Conservation (phyloP, 495 filamentous ascomycete species). For the Trichoderma reesei region DNA sequence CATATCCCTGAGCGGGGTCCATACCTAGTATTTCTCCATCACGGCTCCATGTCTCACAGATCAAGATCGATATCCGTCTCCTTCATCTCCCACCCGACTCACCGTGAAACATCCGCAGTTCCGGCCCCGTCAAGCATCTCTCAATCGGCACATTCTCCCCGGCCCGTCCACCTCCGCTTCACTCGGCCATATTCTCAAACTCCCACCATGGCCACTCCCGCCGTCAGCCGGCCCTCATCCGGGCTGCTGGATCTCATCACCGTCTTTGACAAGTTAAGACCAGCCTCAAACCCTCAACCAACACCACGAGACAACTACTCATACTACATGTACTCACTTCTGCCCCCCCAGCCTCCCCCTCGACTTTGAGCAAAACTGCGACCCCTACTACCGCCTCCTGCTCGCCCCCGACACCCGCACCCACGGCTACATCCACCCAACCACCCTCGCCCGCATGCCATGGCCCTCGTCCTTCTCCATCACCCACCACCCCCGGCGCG, state of each 20-base stretch:
- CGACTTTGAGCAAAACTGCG: constrained; percentile 12
- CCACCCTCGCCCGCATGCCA: constrained; percentile 35
- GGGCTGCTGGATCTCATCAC: constrained; percentile 1
- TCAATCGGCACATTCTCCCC: neutral
- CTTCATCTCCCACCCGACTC: too few species aligned
- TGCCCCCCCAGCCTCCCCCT: constrained; percentile 8
- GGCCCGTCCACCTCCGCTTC: too few species aligned
- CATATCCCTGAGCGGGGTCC: too few species aligned
- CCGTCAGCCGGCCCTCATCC: neutral
- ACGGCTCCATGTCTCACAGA: neutral
- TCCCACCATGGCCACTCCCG: neutral
- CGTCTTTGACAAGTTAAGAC: neutral
- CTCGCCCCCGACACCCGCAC: constrained; percentile 25
- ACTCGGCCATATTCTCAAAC: neutral
- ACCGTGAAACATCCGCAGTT: too few species aligned
- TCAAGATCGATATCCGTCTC: too few species aligned
- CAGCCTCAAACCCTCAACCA: too few species aligned
- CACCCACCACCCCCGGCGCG: constrained; percentile 21
- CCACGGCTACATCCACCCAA: constrained; percentile 35
- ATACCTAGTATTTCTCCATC: too few species aligned
- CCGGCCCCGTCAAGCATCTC: neutral
- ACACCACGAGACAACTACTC: neutral
- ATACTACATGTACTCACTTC: neutral
- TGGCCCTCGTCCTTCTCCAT: constrained; percentile 32
- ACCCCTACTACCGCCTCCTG: constrained; percentile 24